Conservation (phyloP, 768 basidiomycete species). For the Lentinula raphanica region DNA sequence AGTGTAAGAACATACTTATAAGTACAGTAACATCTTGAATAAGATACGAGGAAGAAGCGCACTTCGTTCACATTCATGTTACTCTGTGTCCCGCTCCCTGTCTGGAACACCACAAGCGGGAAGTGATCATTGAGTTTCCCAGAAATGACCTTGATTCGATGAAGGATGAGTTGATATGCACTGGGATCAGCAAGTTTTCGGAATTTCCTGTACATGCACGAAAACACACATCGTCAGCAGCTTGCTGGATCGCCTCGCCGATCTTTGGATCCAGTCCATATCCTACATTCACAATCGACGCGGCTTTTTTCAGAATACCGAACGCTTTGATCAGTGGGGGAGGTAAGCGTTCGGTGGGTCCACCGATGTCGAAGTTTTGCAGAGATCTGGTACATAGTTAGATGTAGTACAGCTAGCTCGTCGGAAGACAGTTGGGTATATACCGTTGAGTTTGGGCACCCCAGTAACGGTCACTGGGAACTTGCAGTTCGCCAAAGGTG, state of each 20-base stretch:
- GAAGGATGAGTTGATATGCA: no score
- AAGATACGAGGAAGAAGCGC: neutral
- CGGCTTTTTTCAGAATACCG: slow-evolving; percentile 95
- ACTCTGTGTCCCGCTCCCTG: slow-evolving; percentile 96
- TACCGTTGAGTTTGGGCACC: slow-evolving; percentile 99
- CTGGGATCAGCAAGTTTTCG: no score
- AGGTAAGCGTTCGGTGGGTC: slow-evolving; percentile 90
- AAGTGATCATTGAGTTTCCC: slow-evolving; percentile 94
- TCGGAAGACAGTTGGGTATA: no score
- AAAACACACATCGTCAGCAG: slow-evolving; percentile 86
- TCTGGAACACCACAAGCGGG: slow-evolving; percentile 98
- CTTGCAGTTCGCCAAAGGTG: slow-evolving; percentile 93
- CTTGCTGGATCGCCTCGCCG: slow-evolving; percentile 83
- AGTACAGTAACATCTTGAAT: no score
- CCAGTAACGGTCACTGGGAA: slow-evolving; percentile 89
- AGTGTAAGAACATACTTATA: neutral
- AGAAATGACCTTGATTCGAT: slow-evolving; percentile 83
- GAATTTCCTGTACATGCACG: no score
- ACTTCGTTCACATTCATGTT: slow-evolving; percentile 99
- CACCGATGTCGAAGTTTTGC: slow-evolving; percentile 98
- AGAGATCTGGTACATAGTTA: slow-evolving; percentile 55
- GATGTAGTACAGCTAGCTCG: neutral
- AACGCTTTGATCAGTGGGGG: slow-evolving; percentile 95
- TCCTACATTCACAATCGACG: slow-evolving; percentile 79
- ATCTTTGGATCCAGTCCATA: slow-evolving; percentile 91